phyloP scores from a whole-genome alignment of 495 filamentous ascomycete genomes.

The Pyrenula aspistea region DNA sequence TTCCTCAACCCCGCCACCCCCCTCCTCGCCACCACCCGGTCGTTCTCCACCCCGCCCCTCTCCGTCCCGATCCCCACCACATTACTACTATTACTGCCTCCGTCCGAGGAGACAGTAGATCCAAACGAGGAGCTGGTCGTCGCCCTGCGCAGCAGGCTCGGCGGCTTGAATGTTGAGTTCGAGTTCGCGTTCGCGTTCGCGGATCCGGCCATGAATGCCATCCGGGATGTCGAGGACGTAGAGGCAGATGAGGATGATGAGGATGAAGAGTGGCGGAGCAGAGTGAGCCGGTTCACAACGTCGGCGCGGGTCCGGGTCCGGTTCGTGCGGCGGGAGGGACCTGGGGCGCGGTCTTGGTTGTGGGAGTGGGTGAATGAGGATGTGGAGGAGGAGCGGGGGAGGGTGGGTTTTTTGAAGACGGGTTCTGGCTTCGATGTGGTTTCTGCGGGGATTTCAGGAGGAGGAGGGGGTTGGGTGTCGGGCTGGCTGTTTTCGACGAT shows the following conservation, averaged over 20 bases:
- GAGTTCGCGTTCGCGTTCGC: slow-evolving; percentile 20
- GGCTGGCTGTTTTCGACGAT: slow-evolving; percentile 6
- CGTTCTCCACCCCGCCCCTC: slow-evolving; percentile 22
- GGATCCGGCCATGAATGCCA: slow-evolving; percentile 50
- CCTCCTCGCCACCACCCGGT: slow-evolving; percentile 26
- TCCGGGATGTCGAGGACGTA: slow-evolving; percentile 21
- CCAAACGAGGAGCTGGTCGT: slow-evolving; percentile 47
- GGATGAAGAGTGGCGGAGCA: slow-evolving; percentile 55
- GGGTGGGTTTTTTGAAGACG: slow-evolving; percentile 6
- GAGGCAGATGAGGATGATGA: slow-evolving; percentile 33
- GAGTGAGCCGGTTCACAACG: slow-evolving; percentile 71
- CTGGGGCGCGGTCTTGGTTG: slow-evolving; percentile 25
- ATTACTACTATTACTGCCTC: slow-evolving; percentile 17
- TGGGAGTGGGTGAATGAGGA: slow-evolving; percentile 15
- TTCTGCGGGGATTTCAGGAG: slow-evolving; percentile 6
- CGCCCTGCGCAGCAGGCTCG: slow-evolving; percentile 64
- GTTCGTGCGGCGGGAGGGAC: slow-evolving; percentile 34
- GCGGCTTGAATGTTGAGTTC: slow-evolving; percentile 51
- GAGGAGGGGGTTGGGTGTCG: slow-evolving; percentile 4
- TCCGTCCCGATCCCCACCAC: slow-evolving; percentile 19
- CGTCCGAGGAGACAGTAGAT: slow-evolving; percentile 11
- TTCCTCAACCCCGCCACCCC: slow-evolving; percentile 56
- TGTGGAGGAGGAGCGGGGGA: slow-evolving; percentile 12
- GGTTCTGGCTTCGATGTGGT: slow-evolving; percentile 33
- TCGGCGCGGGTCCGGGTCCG: slow-evolving; percentile 24